Base-by-base conservation (phyloP, 805 yeast genomes). In the Wickerhamiella allomyrinae region DNA sequence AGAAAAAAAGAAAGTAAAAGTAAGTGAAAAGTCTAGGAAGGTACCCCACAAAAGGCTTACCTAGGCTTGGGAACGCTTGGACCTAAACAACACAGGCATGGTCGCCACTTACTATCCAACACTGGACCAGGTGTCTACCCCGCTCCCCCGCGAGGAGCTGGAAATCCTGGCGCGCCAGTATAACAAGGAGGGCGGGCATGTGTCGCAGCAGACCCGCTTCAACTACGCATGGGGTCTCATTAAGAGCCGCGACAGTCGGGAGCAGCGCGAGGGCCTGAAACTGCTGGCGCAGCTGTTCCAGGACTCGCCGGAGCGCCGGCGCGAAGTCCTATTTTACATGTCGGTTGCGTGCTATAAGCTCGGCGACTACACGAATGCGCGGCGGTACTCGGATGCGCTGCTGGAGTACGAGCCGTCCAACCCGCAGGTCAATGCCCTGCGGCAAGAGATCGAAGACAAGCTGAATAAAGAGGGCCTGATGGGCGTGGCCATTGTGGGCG, bases 151-250 rank as follows among this genome's bases (percentile, higher is more conserved):
- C 5, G 81, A 79, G 43, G 94, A 89, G 54, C 68, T 91, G 34
- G 78, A 74, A 13, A 71, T 86, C 1, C 70, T 91, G 23, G 77
- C 74, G 48, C 72, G 76, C 51, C 95, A 85, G 54, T 85, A 83
- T 33, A 73, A 76, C 21, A 67, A 79, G 1, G 97, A 91, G 57
- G 77, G 81, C 24, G 94, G 91, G 5, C 66, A 71, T 31, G 86
- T 84, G 0, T 70, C 87, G 0, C 70, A 82, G 0, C 96, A 86
- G 59, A 79, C 95, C 2, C 73, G 77, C 44, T 91, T 91, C 70
- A 91, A 93, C 61, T 83, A 82, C 53, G 94, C 96, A 0, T 91
- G 99, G 98, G 98, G 93, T 3, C 66, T 91, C 40, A 74, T 93
- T 48, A 87, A 85, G 58, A 77, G 94, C 2, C 57, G 60, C 40